Evolutionary conservation across 148 eudicot genomes (phyloP).

Genomic region (Vaccinium vitisidaea): DNA sequence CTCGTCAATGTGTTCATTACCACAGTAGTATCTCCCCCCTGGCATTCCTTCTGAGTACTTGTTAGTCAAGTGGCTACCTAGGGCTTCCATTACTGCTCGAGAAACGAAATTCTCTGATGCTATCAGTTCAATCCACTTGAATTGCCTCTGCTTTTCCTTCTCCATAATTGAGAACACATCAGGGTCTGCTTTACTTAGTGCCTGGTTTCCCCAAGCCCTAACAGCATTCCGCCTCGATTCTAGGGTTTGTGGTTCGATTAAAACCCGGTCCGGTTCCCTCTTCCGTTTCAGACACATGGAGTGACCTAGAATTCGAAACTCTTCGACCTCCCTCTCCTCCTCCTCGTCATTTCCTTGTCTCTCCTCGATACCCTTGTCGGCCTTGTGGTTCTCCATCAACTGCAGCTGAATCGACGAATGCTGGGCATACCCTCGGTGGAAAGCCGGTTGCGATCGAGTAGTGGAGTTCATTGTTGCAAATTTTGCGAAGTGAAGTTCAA

Average conservation of each 20-base stretch:
- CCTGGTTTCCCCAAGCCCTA: conserved; percentile 70
- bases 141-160: conserved; percentile 77
- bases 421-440: conserved; percentile 45
- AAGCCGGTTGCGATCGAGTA: conserved; percentile 38
- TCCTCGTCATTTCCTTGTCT: conserved; percentile 17
- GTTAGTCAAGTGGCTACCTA: conserved; percentile 83
- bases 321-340: conserved; percentile 50
- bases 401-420: conserved; percentile 70
- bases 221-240: conserved; percentile 53
- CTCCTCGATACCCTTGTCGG: conserved; percentile 19
- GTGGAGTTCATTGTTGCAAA: conserved; percentile 42
- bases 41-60: conserved; percentile 94
- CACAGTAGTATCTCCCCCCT: conserved; percentile 82
- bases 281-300: conserved; percentile 73
- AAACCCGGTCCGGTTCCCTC: conserved; percentile 53
- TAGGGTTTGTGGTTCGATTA: conserved; percentile 36
- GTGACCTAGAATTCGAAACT: conserved; percentile 74
- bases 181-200: conserved; percentile 61
- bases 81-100: conserved; percentile 82
- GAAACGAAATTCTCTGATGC: conserved; percentile 98
- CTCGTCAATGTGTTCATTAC: conserved; percentile 84
- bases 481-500: not conserved
- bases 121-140: conserved; percentile 74
- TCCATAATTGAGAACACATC: conserved; percentile 70
- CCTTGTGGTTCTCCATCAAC: conserved; percentile 43